These are phyloP conservation scores for Vitellaria paradoxa DNA, from an alignment of 179 eudicot genomes.

Conservation along the genomic window DNA sequence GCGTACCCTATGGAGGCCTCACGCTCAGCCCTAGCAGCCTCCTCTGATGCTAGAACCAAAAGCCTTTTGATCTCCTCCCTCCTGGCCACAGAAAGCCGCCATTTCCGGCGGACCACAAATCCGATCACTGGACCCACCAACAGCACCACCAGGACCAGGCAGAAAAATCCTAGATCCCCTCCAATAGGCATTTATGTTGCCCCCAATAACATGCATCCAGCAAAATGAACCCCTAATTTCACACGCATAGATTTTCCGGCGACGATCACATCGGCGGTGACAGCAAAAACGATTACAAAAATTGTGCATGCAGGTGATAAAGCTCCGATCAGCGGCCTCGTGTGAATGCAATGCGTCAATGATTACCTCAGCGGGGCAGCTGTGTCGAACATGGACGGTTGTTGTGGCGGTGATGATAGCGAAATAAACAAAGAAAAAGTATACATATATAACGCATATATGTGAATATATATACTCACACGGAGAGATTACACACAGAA, in stretches of 20 bases:
- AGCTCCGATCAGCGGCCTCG: not conserved
- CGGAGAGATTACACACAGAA: not conserved
- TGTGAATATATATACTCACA: not conserved
- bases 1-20: constrained; percentile 30
- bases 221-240: constrained; percentile 33
- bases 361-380: not conserved
- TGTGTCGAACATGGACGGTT: not conserved
- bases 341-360: not conserved
- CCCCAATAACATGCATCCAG: constrained; percentile 26
- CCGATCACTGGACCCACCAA: constrained; percentile 30
- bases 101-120: constrained; percentile 60
- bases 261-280: constrained; percentile 6
- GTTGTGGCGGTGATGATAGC: not conserved
- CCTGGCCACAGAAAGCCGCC: constrained; percentile 53
- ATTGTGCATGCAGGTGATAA: constrained; percentile 15
- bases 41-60: constrained; percentile 61
- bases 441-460: too few relatives aligned
- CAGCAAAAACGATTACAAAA: not conserved
- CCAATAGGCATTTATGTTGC: constrained; percentile 58
- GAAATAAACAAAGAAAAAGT: not conserved
- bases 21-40: constrained; percentile 64
- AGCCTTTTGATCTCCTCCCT: constrained; percentile 66
- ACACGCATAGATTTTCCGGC: constrained; percentile 14
- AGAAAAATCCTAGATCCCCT: constrained; percentile 66
- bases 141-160: constrained; percentile 21